Base-by-base conservation (phyloP, 768 basidiomycete species). In the Hemileccinum rubropunctum region DNA sequence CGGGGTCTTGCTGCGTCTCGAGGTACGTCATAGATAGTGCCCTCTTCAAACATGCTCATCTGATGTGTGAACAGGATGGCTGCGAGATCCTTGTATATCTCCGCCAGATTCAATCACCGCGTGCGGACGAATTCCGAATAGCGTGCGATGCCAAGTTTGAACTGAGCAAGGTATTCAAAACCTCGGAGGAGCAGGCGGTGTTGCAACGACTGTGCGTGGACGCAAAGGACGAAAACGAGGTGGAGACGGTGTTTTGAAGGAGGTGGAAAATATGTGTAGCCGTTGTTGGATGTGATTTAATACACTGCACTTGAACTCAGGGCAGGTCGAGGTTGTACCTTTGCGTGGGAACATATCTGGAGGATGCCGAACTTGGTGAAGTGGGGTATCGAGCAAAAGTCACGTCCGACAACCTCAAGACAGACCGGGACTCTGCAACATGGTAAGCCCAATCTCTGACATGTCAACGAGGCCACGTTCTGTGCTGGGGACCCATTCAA, bases 81-180 rank as follows among this genome's bases (percentile, higher is more conserved):
- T 58, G 76, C 11, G 69, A 69, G 1, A 75, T 76, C 9, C 49
- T 82, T 23, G 61, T 66, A 12, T 81, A 83, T 66, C 63, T 92
- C 40, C 56, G 54, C 15, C 66, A 74, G 3, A 63, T 83, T 39
- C 67, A 73, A 50, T 85, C 87, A 0, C 52, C 71, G 3, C 76
- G 84, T 4, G 65, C 65, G 1, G 81, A 82, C 15, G 86, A 88
- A 60, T 89, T 86, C 73, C 73, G 81, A 27, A 57, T 65, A 35
- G 72, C 71, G 6, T 86, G 82, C 48, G 74, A 79, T 42, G 56
- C 50, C 14, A 77, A 66, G 53, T 91, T 87, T 67, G 67, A 67
- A 38, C 65, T 83, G 20, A 83, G 89, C 17, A 86, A 84, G 7
- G 68, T 82, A 21, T 92, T 93, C 73, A 84, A 81, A 67, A 64